Evolutionary conservation across 2,329 filamentous ascomycete genomes (phyloP).

Genomic region (Cryphonectria naterciae): DNA sequence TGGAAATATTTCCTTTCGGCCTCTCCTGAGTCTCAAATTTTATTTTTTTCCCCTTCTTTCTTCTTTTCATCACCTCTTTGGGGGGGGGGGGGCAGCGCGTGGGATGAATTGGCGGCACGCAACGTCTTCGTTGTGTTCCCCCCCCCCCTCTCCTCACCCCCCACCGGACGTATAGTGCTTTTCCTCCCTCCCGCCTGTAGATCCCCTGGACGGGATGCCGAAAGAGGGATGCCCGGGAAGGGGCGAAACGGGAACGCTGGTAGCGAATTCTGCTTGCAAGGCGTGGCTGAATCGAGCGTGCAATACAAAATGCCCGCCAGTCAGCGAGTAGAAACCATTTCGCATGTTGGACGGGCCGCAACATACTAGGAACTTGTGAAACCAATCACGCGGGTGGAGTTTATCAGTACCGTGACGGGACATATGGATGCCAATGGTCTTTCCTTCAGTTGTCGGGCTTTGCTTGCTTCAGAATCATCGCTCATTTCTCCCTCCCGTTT

Average conservation of each 20-base stretch:
- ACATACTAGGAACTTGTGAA: background rate
- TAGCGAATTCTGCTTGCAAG: slow-evolving; percentile 3
- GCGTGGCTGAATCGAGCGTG: slow-evolving; percentile 8
- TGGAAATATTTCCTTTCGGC: slow-evolving; percentile 15
- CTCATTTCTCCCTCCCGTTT: background rate
- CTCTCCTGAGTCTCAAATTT: slow-evolving; percentile 4
- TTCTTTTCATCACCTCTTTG: background rate
- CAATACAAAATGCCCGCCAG: background rate
- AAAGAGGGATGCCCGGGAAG: slow-evolving; percentile 14
- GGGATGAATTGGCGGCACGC: background rate
- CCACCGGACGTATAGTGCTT: slow-evolving; percentile 13
- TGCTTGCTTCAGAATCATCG: slow-evolving; percentile 5
- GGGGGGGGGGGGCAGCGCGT: background rate
- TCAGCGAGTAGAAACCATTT: background rate
- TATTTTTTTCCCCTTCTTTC: background rate
- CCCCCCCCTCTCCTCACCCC: background rate
- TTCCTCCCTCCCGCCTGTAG: background rate
- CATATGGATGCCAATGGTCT: background rate
- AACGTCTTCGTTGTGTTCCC: background rate
- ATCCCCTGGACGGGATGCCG: slow-evolving; percentile 19
- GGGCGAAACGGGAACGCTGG: slow-evolving; percentile 10
- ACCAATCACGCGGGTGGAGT: background rate
- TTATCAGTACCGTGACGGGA: background rate
- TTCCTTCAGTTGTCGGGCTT: slow-evolving; percentile 1
- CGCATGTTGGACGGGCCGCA: slow-evolving; percentile 1